Evolutionary conservation across 2,329 filamentous ascomycete species (phyloP).

Genomic region (Rhynchosporium agropyri): DNA sequence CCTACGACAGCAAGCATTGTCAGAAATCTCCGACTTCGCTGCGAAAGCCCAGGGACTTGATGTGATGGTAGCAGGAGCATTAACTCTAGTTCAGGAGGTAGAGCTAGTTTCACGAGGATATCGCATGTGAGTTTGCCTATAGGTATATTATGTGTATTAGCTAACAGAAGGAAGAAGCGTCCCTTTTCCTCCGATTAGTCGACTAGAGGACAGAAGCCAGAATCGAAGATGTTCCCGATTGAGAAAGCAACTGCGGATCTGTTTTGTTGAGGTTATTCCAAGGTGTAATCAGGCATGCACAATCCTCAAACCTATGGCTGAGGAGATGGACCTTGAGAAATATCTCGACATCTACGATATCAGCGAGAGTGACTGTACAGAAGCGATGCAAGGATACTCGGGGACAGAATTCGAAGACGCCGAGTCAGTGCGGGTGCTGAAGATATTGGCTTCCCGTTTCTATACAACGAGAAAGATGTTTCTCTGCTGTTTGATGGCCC

Average conservation of each 20-base stretch:
- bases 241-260: conserved; percentile 72
- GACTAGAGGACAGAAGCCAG: conserved; percentile 82
- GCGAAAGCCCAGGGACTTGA: conserved; percentile 80
- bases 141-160: background rate
- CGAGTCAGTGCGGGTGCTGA: conserved; percentile 78
- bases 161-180: conserved; percentile 63
- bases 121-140: conserved; percentile 62
- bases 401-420: conserved; percentile 72
- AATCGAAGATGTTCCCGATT: conserved; percentile 78
- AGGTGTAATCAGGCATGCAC: conserved; percentile 72
- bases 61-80: conserved; percentile 71
- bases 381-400: conserved; percentile 66
- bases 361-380: conserved; percentile 70
- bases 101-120: conserved; percentile 92
- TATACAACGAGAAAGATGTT: conserved; percentile 82
- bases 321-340: conserved; percentile 82
- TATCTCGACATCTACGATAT: conserved; percentile 91
- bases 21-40: conserved; percentile 69
- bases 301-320: conserved; percentile 71
- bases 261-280: conserved; percentile 70
- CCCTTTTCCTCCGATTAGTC: conserved; percentile 87
- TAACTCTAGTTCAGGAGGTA: conserved; percentile 90
- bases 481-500: conserved; percentile 83
- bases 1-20: conserved; percentile 72
- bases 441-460: conserved; percentile 78